A percentile compares a stretch with the other conserved stretches of the same genome.
phyloP scores from a whole-genome alignment of 2,329 filamentous ascomycete species.

The Fusarium setosum region DNA sequence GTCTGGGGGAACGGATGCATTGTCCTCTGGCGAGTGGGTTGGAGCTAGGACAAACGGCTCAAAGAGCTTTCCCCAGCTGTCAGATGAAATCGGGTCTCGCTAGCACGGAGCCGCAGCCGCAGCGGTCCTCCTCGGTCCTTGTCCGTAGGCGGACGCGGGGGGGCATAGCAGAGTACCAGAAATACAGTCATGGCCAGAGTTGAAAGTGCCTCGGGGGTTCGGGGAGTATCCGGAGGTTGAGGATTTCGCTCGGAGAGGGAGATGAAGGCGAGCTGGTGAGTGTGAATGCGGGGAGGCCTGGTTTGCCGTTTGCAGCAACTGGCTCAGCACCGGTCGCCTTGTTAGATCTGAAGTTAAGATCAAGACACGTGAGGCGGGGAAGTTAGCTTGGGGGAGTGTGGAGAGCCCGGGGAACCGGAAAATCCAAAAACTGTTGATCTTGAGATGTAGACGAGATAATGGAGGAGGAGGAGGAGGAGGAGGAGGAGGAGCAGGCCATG shows the following conservation, averaged over 20 bases:
- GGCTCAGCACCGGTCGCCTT: not conserved
- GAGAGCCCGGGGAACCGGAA: constrained; percentile 24
- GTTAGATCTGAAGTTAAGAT: not conserved
- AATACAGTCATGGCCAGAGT: not conserved
- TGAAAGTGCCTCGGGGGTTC: constrained; percentile 16
- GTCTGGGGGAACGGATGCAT: constrained; percentile 38
- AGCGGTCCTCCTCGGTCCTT: constrained; percentile 32
- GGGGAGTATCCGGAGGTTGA: constrained; percentile 19
- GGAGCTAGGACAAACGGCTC: constrained; percentile 42
- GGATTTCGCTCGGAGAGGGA: not conserved
- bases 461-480: not conserved
- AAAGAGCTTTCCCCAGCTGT: constrained; percentile 25
- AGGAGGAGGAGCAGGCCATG: not conserved
- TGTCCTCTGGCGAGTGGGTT: constrained; percentile 8
- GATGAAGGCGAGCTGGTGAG: not conserved
- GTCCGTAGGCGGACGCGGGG: constrained; percentile 32
- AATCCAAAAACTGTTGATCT: constrained; percentile 2
- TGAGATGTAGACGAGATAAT: too few species aligned
- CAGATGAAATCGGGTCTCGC: constrained; percentile 8
- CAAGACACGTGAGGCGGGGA: constrained; percentile 31
- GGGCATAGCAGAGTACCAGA: constrained; percentile 1
- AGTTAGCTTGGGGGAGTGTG: constrained; percentile 21
- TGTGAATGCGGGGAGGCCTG: not conserved
- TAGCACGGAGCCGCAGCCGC: constrained; percentile 35
- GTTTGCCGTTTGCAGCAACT: constrained; percentile 12